These are phyloP conservation scores for Scheffersomyces stambukii DNA, from an alignment of 1,139 yeast species.

Conservation along the genomic window DNA sequence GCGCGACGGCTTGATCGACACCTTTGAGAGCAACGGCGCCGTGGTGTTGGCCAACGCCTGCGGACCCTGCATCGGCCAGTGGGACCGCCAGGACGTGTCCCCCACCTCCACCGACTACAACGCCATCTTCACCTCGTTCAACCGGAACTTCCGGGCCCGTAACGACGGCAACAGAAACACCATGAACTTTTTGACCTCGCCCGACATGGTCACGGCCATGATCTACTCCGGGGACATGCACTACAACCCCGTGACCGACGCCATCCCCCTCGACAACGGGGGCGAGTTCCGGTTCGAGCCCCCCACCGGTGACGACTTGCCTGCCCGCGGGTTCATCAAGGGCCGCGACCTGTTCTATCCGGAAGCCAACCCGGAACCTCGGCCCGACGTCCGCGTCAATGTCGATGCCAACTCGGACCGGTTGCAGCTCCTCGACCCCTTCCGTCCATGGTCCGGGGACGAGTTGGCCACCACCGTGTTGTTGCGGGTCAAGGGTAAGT, in stretches of 20 bases:
- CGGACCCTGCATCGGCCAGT: constrained; percentile 99
- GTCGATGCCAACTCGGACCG: constrained; percentile 73
- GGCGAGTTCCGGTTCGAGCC: constrained; percentile 67
- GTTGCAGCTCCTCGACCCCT: constrained; percentile 84
- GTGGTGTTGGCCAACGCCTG: constrained; percentile 93
- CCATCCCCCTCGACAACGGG: constrained; percentile 64
- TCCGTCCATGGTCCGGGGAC: constrained; percentile 77
- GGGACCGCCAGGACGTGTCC: constrained; percentile 77
- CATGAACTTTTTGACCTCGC: constrained; percentile 94
- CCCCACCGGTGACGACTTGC: constrained; percentile 83
- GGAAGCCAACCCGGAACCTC: constrained; percentile 68
- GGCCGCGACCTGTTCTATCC: constrained; percentile 89
- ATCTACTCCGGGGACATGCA: constrained; percentile 86
- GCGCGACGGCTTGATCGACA: constrained; percentile 82
- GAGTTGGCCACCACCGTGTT: constrained; percentile 75
- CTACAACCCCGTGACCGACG: constrained; percentile 83
- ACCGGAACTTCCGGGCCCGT: constrained; percentile 95
- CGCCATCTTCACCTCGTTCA: constrained; percentile 91
- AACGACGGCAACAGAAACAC: constrained; percentile 97
- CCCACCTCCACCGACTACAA: constrained; percentile 64
- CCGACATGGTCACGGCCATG: constrained; percentile 96
- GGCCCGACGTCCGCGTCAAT: constrained; percentile 61
- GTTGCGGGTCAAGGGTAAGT: constrained; percentile 92
- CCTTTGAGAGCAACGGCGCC: constrained; percentile 83
- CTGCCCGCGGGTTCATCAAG: constrained; percentile 69